These are phyloP conservation scores for Monosporozyma unispora DNA, from an alignment of 805 yeast species.

Conservation along the genomic window DNA sequence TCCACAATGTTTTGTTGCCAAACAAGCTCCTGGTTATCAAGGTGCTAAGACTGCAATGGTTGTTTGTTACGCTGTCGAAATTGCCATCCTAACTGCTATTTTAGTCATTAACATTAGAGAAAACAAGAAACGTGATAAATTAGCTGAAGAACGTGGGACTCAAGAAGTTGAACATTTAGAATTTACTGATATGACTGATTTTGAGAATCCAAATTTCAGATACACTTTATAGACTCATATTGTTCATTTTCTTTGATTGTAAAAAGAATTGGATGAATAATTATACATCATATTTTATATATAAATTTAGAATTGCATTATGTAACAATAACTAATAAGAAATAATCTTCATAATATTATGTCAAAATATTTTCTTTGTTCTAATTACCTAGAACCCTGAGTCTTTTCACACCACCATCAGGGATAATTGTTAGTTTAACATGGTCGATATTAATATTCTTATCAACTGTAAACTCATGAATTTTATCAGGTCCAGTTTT, in stretches of 20 bases:
- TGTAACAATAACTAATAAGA: neutral
- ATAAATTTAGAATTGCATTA: neutral
- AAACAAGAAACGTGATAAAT: slow-evolving; percentile 36
- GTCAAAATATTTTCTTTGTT: too few species aligned
- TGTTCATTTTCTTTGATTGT: neutral
- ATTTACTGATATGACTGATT: slow-evolving; percentile 39
- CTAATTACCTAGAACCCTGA: slow-evolving; percentile 63
- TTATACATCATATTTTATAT: neutral
- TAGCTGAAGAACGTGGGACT: slow-evolving; percentile 13
- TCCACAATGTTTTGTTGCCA: slow-evolving; percentile 56
- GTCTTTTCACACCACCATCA: slow-evolving; percentile 93
- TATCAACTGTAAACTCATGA: slow-evolving; percentile 42
- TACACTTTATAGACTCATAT: slow-evolving; percentile 18
- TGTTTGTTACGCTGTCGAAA: slow-evolving; percentile 37
- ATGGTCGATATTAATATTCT: slow-evolving; percentile 45
- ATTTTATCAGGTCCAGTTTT: slow-evolving; percentile 81
- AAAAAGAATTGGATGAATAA: neutral
- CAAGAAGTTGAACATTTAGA: slow-evolving; percentile 22
- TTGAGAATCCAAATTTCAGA: slow-evolving; percentile 36
- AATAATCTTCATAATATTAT: neutral
- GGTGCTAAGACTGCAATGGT: slow-evolving; percentile 48
- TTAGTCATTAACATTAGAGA: slow-evolving; percentile 28
- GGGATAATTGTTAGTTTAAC: slow-evolving; percentile 80
- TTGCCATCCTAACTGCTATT: slow-evolving; percentile 29
- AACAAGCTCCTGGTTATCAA: slow-evolving; percentile 51